These are phyloP conservation scores for Leccinum subfulvum DNA, from an alignment of 1,284 basidiomycete species.

Conservation along the genomic window DNA sequence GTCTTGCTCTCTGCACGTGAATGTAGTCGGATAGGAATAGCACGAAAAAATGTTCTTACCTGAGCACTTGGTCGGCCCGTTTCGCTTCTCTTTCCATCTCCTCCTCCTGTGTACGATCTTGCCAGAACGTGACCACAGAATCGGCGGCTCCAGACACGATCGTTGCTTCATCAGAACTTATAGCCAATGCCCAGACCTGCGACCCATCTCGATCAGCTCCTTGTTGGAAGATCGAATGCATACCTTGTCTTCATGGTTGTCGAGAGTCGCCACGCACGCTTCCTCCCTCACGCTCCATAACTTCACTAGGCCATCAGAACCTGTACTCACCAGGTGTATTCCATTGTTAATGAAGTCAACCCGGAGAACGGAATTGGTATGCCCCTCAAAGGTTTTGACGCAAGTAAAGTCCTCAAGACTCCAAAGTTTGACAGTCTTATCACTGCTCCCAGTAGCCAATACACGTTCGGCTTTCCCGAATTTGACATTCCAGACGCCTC, in stretches of 20 bases:
- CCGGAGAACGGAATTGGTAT: constrained; percentile 94
- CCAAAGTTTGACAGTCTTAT: constrained; percentile 95
- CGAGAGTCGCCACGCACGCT: constrained; percentile 84
- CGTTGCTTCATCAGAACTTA: constrained; percentile 74
- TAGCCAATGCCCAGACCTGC: constrained; percentile 90
- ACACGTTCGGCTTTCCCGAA: constrained; percentile 85
- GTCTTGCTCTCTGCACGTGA: constrained; percentile 80
- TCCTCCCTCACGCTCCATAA: constrained; percentile 93
- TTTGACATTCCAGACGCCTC: constrained; percentile 93
- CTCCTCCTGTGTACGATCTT: constrained; percentile 84
- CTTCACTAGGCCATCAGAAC: constrained; percentile 93
- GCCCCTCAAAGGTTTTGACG: constrained; percentile 94
- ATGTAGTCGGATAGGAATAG: constrained; percentile 3
- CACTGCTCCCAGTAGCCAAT: constrained; percentile 91
- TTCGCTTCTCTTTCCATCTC: constrained; percentile 72
- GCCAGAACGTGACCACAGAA: constrained; percentile 91
- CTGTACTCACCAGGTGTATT: constrained; percentile 85
- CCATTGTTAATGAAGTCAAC: constrained; percentile 87
- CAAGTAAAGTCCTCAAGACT: constrained; percentile 88
- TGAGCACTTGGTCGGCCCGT: constrained; percentile 71
- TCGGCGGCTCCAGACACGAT: constrained; percentile 94
- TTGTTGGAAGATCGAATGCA: constrained; percentile 20
- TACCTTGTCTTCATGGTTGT: constrained; percentile 96
- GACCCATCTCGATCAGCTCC: constrained; percentile 4
- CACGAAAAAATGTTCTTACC: constrained; percentile 48